Percentiles rank a stretch among this genome's conserved stretches.
These are phyloP conservation scores for Boletellus sp. DNA, from an alignment of 768 basidiomycete genomes.

Conservation along the genomic window DNA sequence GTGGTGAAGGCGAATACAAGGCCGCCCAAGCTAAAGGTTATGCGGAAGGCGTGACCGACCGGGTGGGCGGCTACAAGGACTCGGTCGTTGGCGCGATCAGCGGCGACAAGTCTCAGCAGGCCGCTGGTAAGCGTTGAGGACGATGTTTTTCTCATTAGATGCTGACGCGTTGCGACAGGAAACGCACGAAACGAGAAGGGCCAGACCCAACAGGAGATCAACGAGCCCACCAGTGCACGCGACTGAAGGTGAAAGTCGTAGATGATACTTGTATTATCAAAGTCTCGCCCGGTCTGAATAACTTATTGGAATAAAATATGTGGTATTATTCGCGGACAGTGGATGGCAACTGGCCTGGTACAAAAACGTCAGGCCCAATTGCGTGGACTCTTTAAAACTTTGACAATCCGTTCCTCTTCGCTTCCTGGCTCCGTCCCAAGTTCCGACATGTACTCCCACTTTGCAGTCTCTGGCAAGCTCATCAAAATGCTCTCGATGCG, in stretches of 20 bases:
- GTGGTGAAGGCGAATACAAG: conserved; percentile 46
- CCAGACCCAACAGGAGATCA: conserved; percentile 48
- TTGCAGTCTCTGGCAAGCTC: conserved; percentile 81
- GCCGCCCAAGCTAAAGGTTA: conserved; percentile 49
- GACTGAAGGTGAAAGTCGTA: neutral
- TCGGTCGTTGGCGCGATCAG: conserved; percentile 50
- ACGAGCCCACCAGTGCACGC: conserved; percentile 30
- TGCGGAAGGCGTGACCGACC: conserved; percentile 45
- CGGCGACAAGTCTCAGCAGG: conserved; percentile 53
- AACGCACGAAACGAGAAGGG: conserved; percentile 56
- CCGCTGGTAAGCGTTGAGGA: conserved; percentile 34
- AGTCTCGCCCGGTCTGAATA: neutral
- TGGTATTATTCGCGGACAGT: neutral
- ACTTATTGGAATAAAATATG: neutral
- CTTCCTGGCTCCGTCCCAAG: conserved; percentile 60
- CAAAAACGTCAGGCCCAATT: conserved; percentile 49
- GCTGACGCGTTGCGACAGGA: conserved; percentile 31
- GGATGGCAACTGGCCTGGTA: neutral
- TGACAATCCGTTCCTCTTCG: conserved; percentile 62
- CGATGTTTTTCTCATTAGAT: rapidly evolving
- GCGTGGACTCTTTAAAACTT: conserved; percentile 56
- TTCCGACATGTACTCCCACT: conserved; percentile 88
- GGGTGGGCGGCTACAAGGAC: conserved; percentile 48
- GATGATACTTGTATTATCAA: neutral
- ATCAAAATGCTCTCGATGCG: conserved; percentile 88